Percentiles rank a stretch among this genome's conserved stretches.
Evolutionary conservation across 2,329 filamentous ascomycete genomes (phyloP).

Genomic region (Monilinia aucupariae): DNA sequence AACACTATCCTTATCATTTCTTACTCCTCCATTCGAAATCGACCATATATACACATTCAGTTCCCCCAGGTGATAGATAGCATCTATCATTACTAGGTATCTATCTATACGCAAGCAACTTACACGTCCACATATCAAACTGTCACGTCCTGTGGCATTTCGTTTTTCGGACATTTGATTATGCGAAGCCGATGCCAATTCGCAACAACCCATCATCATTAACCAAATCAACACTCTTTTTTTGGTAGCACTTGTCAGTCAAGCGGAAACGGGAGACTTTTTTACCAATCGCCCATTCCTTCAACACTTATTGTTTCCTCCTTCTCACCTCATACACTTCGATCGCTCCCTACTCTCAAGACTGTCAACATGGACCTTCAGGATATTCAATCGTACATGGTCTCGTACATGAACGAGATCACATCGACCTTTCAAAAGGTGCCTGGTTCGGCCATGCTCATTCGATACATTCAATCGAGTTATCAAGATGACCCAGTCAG

Average conservation of each 20-base stretch:
- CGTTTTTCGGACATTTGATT: constrained; percentile 7
- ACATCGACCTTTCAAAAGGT: constrained; percentile 75
- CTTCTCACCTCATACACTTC: background rate
- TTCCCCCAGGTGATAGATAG: background rate
- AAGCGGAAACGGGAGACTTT: background rate
- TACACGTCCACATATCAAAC: background rate
- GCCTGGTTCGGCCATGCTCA: constrained; percentile 87
- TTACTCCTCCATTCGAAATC: background rate
- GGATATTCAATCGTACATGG: constrained; percentile 51
- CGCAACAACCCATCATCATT: background rate
- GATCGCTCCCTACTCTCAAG: background rate
- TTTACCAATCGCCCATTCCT: background rate
- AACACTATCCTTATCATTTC: background rate
- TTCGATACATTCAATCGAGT: constrained; percentile 92
- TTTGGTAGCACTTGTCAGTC: background rate
- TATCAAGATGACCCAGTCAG: constrained; percentile 97
- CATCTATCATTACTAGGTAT: background rate
- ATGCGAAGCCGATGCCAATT: constrained; percentile 12
- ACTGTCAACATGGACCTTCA: constrained; percentile 54
- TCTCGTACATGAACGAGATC: constrained; percentile 48
- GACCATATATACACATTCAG: background rate
- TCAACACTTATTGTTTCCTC: background rate
- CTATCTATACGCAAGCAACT: background rate
- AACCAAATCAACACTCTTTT: constrained; percentile 1
- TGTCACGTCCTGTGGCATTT: background rate